Evolutionary conservation across 2,329 filamentous ascomycete species (phyloP), one percentile per base, ranked within the genome.

Genomic region (Pseudocercospora eumusae): DNA sequence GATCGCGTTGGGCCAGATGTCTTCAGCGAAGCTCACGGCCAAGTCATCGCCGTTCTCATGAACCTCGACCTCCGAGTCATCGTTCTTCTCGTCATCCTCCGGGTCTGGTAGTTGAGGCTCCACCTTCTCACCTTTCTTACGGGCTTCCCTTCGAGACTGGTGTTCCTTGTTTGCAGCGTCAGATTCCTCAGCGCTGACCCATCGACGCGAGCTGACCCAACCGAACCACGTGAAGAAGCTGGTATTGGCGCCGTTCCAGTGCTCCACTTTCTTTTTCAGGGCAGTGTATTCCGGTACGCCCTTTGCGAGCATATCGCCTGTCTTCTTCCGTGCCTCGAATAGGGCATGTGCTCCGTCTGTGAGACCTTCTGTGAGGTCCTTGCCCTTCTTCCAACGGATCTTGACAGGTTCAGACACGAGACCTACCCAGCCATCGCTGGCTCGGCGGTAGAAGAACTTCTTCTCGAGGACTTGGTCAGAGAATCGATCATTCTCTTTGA

Each of bases 181-280:
- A 69, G 84, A 88, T 82, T 96, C 90, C 76, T 91, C 89, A 2
- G 86, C 88, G 52, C 84, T 85, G 69, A 96, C 80, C 71, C 85
- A 85, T 66, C 85, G 66, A 86, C 91, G 65, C 83, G 86, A 74
- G 11, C 78, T 79, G 18, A 81, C 77, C 80, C 88, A 97, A 58
- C 89, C 91, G 75, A 97, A 97, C 84, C 89, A 95, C 61, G 87
- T 86, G 75, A 97, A 97, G 83, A 97, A 96, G 78, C 88, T 92
- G 56, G 83, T 87, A 67, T 77, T 76, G 55, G 66, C 66, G 10
- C 64, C 64, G 40, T 60, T 79, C 74, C 64, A 73, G 2, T 71
- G 71, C 60, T 83, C 82, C 28, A 86, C 77, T 76, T 83, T 81
- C 70, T 80, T 76, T 45, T 80, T 77, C 58, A 89, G 75, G 47